These are phyloP conservation scores for Mycena maculata DNA, from an alignment of 768 basidiomycete genomes.

Conservation along the genomic window DNA sequence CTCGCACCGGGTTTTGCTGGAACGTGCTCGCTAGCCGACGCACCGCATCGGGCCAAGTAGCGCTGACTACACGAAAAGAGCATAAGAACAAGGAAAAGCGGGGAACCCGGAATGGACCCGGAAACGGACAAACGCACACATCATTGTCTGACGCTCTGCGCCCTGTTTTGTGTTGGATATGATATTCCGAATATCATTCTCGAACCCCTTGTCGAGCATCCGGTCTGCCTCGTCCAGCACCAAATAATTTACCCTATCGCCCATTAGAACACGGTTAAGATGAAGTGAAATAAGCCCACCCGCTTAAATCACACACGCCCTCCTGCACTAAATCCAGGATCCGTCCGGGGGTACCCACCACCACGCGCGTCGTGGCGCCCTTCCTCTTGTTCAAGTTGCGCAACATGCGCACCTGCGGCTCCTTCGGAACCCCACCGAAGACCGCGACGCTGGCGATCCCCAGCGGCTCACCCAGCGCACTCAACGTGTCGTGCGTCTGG, in stretches of 20 bases:
- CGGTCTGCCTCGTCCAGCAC: constrained; percentile 98
- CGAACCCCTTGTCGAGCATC: constrained; percentile 98
- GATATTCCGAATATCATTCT: constrained; percentile 95
- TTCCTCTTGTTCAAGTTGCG: constrained; percentile 62
- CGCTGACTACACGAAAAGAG: constrained; percentile 74
- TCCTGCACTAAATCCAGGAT: constrained; percentile 93
- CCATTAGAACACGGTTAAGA: constrained; percentile 1
- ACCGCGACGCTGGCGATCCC: constrained; percentile 87
- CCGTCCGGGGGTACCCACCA: constrained; percentile 96
- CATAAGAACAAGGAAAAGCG: background rate
- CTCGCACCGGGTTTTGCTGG: constrained; percentile 83
- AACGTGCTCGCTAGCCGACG: constrained; percentile 90
- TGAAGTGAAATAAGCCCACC: constrained; percentile 55
- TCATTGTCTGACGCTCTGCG: constrained; percentile 87
- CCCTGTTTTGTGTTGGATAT: constrained; percentile 79
- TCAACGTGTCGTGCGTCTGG: constrained; percentile 91
- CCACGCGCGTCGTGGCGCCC: constrained; percentile 72
- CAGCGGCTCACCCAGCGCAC: constrained; percentile 76
- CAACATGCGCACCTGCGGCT: constrained; percentile 79
- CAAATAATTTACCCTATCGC: constrained; percentile 81
- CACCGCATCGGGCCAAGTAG: constrained; percentile 98
- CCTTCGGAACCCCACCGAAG: constrained; percentile 96
- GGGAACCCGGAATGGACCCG: too few relatives aligned
- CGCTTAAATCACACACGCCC: constrained; percentile 83
- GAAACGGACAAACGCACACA: constrained; percentile 75